Conservation (phyloP, 73 alveolate genomes). For the Uronychia setigera region DNA sequence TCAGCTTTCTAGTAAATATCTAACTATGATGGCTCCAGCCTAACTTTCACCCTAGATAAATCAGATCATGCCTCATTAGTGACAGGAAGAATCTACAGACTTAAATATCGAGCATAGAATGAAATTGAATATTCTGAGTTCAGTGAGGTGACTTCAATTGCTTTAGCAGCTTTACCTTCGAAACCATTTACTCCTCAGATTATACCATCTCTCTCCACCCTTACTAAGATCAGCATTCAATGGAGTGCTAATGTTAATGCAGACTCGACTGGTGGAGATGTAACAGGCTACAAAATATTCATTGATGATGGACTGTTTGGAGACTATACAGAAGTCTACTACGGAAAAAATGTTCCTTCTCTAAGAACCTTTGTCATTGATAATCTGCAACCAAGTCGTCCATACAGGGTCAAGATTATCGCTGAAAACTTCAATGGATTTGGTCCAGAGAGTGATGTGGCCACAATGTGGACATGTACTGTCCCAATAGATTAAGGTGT, state of each 20-base stretch:
- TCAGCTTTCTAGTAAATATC: background rate
- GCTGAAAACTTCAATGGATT: constrained; percentile 51
- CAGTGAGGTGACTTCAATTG: constrained; percentile 10
- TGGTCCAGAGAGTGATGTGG: constrained; percentile 13
- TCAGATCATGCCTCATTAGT: too few relatives aligned
- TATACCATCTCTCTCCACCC: constrained; percentile 6
- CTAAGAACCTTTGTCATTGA: background rate
- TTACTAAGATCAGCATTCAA: constrained; percentile 21
- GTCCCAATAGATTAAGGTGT: constrained; percentile 20
- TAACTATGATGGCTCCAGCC: constrained; percentile 1
- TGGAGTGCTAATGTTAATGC: constrained; percentile 5
- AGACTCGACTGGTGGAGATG: constrained; percentile 44
- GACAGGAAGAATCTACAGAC: constrained; percentile 7
- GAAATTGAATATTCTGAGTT: constrained; percentile 1
- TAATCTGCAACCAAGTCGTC: background rate
- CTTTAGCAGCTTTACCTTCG: constrained; percentile 55
- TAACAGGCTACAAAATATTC: constrained; percentile 20
- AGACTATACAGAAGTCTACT: constrained; percentile 6
- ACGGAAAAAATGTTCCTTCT: constrained; percentile 6
- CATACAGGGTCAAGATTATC: constrained; percentile 22
- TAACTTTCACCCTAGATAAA: constrained; percentile 1
- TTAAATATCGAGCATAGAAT: constrained; percentile 12
- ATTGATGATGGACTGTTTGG: constrained; percentile 27
- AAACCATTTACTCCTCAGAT: constrained; percentile 44
- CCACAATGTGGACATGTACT: constrained; percentile 30